Base-by-base conservation (phyloP, 1,284 basidiomycete genomes). In the Sporisorium scitamineum region DNA sequence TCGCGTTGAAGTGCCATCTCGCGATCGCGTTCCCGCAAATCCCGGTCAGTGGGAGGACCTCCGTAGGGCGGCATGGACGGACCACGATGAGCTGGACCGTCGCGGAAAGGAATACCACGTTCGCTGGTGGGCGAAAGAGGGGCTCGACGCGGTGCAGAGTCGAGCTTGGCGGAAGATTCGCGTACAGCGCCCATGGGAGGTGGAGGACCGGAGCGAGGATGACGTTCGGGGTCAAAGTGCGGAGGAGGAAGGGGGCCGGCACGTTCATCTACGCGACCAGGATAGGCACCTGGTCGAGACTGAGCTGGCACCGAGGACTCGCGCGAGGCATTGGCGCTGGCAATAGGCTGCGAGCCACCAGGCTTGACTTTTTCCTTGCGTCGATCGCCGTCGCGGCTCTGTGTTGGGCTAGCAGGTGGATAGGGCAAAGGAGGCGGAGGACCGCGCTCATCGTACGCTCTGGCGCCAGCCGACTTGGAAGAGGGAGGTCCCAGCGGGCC, bases 371-470 rank as follows among this genome's bases (percentile, higher is more conserved):
- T 64, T 20, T 75, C 61, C 57, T 71, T 76, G 29, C 73, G 73
- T 47, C 73, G 68, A 31, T 76, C 73, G 9, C 56, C 60, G 18
- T 68, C 68, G 22, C 73, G 68, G 37, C 63, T 68, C 48, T 76
- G 73, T 1, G 64, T 70, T 1, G 73, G 73, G 57, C 73, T 76
- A 5, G 64, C 20, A 24, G 73, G 73, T 22, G 68, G 73, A n/a
- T 76, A 76, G 20, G 68, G 64, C 3, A 70, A 61, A 2, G 70
- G 70, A 11, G 67, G 72, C 26, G 73, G 68, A 2, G 68, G 73
- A 3, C 68, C 73, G 3, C 73, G 73, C 2, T 68, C 73, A 29
- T 76, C 73, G 32, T 67, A 76, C 6, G 42, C 50, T 52, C 67
- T 52, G 2, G 54, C 63, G 26, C 64, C 55, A 2, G 64, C 61